Evolutionary conservation across 2,329 filamentous ascomycete genomes (phyloP), one percentile per base, ranked within the genome.

Genomic region (Orbilia quercus): DNA sequence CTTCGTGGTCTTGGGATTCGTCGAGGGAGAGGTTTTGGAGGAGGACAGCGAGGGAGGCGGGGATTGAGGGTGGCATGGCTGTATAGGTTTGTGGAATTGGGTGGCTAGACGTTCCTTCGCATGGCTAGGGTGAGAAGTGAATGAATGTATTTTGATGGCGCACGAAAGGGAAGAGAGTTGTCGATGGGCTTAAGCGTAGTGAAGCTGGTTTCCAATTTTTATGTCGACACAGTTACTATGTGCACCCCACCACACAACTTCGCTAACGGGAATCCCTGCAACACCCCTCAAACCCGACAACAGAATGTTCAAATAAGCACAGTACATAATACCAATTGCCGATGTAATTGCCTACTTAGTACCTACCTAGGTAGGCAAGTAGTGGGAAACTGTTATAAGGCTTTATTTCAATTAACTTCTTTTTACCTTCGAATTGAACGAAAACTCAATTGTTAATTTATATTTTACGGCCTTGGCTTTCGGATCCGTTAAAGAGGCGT

Each of bases 1-100:
- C 89, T 50, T 90, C 86, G 80, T 93, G 89, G 82, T 95, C 90
- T 42, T 72, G 73, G 16, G 65, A 47, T 38, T 76, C 63, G 16
- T 76, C 40, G 44, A 78, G 55, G 16, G 64, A 76, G 25, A 78
- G 76, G 20, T 60, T 73, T 36, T 76, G 64, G 40, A 78, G 77
- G 23, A 78, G 74, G 31, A 75, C 44, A 25, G 77, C 72, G 42
- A 78, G 76, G 42, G 76, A 76, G 6, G 72, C 75, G 5, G 77
- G 75, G 28, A 75, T 76, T 50, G 73, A 62, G 45, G 77, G 65
- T 34, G 74, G 59, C 67, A 73, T 76, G 45, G 57, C 38, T 64
- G 45, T 36, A 34, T n/a, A 9, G n/a, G n/a, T n/a, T 16, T 34
- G 1, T 7, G 42, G n/a, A 16, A 23, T 14, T n/a, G 59, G 7